Percentiles rank a stretch among this genome's conserved stretches.
phyloP scores from a whole-genome alignment of 2,329 filamentous ascomycete genomes.

The Exophiala xenobiotica region DNA sequence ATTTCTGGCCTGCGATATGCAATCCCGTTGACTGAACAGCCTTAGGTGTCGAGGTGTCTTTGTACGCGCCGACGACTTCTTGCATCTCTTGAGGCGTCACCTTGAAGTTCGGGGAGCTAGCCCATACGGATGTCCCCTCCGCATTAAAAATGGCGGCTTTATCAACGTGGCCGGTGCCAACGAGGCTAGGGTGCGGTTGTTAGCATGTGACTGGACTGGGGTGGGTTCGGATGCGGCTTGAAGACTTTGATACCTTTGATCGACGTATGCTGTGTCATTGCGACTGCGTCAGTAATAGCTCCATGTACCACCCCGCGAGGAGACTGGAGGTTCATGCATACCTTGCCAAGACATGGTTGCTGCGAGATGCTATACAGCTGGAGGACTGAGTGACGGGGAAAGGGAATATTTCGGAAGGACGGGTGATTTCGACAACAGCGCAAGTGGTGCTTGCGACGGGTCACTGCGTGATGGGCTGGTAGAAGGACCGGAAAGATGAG shows the following conservation, averaged over 20 bases:
- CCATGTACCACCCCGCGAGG: too few species aligned
- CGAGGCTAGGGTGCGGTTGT: conserved; percentile 58
- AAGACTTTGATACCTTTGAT: conserved; percentile 23
- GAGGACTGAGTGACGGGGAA: not conserved
- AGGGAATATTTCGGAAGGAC: conserved; percentile 5
- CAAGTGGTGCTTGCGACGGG: too few species aligned
- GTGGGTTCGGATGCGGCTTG: not conserved
- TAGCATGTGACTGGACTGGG: not conserved
- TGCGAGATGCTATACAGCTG: conserved; percentile 4
- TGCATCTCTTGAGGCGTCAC: conserved; percentile 62
- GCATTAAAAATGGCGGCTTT: conserved; percentile 80
- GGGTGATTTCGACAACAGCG: not conserved
- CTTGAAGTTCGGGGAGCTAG: conserved; percentile 66
- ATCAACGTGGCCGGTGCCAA: conserved; percentile 75
- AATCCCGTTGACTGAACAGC: conserved; percentile 71
- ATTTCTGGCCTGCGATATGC: conserved; percentile 73
- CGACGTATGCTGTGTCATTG: conserved; percentile 27
- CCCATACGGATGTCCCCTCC: conserved; percentile 80
- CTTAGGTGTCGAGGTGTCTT: conserved; percentile 58
- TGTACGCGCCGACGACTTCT: conserved; percentile 52
- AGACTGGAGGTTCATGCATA: too few species aligned
- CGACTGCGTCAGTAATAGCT: conserved; percentile 4
- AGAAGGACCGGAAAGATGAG: not conserved
- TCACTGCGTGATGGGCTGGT: not conserved
- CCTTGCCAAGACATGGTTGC: conserved; percentile 32